Percentiles rank a stretch among this genome's conserved stretches.
These are phyloP conservation scores for Sindora glabra DNA, from an alignment of 306 rosid species.

Conservation along the genomic window DNA sequence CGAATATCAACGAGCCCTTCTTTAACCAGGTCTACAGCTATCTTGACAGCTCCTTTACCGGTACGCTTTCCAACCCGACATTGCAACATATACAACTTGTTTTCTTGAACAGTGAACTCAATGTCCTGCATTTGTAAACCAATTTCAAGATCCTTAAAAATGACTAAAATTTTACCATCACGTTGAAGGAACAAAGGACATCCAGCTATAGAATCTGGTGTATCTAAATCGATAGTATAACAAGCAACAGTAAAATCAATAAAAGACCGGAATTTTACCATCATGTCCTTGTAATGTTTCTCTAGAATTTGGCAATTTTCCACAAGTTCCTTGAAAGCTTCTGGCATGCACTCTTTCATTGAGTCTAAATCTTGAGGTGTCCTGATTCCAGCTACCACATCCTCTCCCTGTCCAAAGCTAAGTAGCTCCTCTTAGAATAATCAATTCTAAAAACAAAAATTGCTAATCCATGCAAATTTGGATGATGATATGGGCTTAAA, in stretches of 20 bases:
- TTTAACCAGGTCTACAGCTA: constrained; percentile 83
- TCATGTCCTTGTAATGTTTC: too few relatives aligned
- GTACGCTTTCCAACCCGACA: constrained; percentile 91
- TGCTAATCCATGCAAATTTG: too few relatives aligned
- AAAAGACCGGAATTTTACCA: constrained; percentile 39
- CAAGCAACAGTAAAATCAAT: not conserved
- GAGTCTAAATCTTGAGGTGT: too few relatives aligned
- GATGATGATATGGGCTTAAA: too few relatives aligned
- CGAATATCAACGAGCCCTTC: constrained; percentile 75
- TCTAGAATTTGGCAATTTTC: too few relatives aligned
- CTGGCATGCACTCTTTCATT: too few relatives aligned
- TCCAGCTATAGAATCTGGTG: not conserved
- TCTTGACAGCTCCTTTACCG: constrained; percentile 86
- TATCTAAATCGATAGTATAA: not conserved
- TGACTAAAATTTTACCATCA: not conserved
- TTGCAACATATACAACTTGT: constrained; percentile 97
- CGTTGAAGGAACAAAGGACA: not conserved
- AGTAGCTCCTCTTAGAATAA: too few relatives aligned
- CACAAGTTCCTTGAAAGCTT: too few relatives aligned
- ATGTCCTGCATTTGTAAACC: constrained; percentile 51
- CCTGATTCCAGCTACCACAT: too few relatives aligned
- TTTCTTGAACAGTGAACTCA: constrained; percentile 97
- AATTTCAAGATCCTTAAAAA: not conserved
- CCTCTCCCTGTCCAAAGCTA: too few relatives aligned
- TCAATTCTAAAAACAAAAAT: too few relatives aligned